phyloP scores from a whole-genome alignment of 2,329 filamentous ascomycete species.

The Exophiala sp. region DNA sequence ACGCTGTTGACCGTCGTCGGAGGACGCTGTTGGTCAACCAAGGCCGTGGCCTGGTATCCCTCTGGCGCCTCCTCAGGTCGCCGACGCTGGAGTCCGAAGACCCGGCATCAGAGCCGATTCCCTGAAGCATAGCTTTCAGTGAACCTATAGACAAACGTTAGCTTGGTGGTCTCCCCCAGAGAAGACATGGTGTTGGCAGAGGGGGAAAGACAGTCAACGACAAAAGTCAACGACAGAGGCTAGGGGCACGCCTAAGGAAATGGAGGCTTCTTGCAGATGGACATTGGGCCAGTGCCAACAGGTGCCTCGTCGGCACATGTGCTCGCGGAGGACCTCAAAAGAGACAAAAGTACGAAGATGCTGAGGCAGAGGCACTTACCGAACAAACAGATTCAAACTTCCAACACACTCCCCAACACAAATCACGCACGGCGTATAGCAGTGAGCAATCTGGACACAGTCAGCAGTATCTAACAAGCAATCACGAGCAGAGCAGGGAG shows the following conservation, averaged over 20 bases:
- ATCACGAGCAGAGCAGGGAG: constrained; percentile 1
- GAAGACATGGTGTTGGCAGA: too few relatives aligned
- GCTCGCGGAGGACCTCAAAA: too few relatives aligned
- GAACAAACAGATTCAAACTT: neutral
- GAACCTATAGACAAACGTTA: neutral
- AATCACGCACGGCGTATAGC: neutral
- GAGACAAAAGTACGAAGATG: neutral
- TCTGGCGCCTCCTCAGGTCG: constrained; percentile 14
- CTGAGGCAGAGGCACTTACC: constrained; percentile 1
- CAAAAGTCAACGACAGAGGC: neutral
- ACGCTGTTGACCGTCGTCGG: constrained; percentile 12
- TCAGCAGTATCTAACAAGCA: constrained; percentile 12
- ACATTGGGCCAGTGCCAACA: too few relatives aligned
- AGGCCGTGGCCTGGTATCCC: constrained; percentile 21
- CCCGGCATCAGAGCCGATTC: constrained; percentile 2
- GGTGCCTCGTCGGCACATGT: too few relatives aligned
- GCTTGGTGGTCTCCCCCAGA: too few relatives aligned
- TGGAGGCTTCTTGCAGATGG: too few relatives aligned
- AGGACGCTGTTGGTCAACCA: constrained; percentile 22
- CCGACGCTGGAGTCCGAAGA: constrained; percentile 7
- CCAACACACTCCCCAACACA: neutral
- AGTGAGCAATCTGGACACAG: constrained; percentile 7
- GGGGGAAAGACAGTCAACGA: too few relatives aligned
- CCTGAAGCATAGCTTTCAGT: constrained; percentile 3
- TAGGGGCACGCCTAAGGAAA: neutral